A percentile compares a stretch with the other conserved stretches of the same genome.
Evolutionary conservation across 257 asterid species (phyloP).

Genomic region (Apocynum venetum): DNA sequence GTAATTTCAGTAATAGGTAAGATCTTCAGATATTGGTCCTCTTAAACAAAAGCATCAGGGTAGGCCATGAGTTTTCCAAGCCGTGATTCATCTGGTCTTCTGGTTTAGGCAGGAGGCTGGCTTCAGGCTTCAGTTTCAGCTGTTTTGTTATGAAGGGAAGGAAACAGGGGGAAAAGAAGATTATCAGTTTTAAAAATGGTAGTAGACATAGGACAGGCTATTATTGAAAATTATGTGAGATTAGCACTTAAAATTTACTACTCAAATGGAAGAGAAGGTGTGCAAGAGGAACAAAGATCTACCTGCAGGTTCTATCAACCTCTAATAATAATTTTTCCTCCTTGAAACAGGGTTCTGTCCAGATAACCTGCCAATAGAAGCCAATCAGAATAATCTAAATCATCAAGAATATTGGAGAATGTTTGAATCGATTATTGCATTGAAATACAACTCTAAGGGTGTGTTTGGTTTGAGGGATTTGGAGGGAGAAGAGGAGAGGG

Average conservation of each 20-base stretch:
- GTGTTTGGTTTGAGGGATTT: too few relatives aligned
- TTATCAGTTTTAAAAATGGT: slow-evolving; percentile 59
- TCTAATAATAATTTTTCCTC: slow-evolving; percentile 87
- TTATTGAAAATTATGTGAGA: slow-evolving; percentile 23
- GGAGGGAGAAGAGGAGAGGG: too few relatives aligned
- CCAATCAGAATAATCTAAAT: slow-evolving; percentile 14
- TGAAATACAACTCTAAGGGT: too few relatives aligned
- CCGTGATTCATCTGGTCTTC: slow-evolving; percentile 84
- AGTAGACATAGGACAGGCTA: slow-evolving; percentile 25
- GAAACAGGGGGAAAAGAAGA: slow-evolving; percentile 75
- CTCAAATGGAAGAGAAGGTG: slow-evolving; percentile 7
- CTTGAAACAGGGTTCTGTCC: slow-evolving; percentile 86
- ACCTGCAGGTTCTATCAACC: slow-evolving; percentile 59
- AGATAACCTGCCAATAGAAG: slow-evolving; percentile 67
- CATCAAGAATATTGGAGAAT: neutral
- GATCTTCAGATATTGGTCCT: slow-evolving; percentile 75
- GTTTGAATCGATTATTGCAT: neutral
- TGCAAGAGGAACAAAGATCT: slow-evolving; percentile 39
- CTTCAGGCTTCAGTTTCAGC: slow-evolving; percentile 97
- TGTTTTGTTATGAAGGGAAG: slow-evolving; percentile 77
- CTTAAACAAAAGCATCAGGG: slow-evolving; percentile 77
- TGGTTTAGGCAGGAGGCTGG: slow-evolving; percentile 94
- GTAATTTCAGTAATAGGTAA: slow-evolving; percentile 54
- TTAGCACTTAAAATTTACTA: neutral
- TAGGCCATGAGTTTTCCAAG: slow-evolving; percentile 70